Base-by-base conservation (phyloP, 2,329 filamentous ascomycete species). In the Teratosphaeria zuluensis region DNA sequence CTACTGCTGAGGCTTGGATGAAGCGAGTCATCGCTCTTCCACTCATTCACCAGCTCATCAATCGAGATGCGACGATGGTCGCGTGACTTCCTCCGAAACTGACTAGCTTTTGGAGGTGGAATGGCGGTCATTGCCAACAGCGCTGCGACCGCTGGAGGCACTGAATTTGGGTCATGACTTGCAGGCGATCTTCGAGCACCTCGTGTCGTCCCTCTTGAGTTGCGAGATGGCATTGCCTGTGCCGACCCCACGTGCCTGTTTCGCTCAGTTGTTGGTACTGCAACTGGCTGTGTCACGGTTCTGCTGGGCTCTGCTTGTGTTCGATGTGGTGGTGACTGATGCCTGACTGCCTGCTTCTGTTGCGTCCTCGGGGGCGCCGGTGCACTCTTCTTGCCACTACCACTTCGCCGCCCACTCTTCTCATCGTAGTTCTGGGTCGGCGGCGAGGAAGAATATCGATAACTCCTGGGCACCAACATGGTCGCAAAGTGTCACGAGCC, bases 41-140 rank as follows among this genome's bases (percentile, higher is more conserved):
- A 78, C 64, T 81, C 80, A 61, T 80, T 78, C 63, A 82, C 78
- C 66, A 85, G 68, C 66, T 84, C 76, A 60, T 81, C 80, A 66
- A 82, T 84, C 55, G 83, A 84, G 53, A 80, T 75, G 19, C 69
- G 70, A 59, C 73, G 72, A 14, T 66, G 67, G 7, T 64, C 75
- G 65, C 69, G 77, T 69, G 62, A 73, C 68, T 68, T 75, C 67
- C 48, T 74, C 58, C 66, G 72, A 70, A 61, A 75, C 69, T 63
- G 76, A 66, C 58, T 72, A 66, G 58, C 62, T 28, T 65, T 69
- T 59, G 79, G 80, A 21, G 78, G 77, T 2, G 82, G 83, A 54
- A 86, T 85, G 2, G 80, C 73, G 1, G 83, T 86, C 53, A 83
- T 78, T 58, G 83, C 80, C 35, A 86, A 72, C 58, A 86, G 72